Percentiles rank a stretch among this genome's conserved stretches.
Evolutionary conservation across 2,329 filamentous ascomycete species (phyloP).

Genomic region (Tricladium varicosporioides): DNA sequence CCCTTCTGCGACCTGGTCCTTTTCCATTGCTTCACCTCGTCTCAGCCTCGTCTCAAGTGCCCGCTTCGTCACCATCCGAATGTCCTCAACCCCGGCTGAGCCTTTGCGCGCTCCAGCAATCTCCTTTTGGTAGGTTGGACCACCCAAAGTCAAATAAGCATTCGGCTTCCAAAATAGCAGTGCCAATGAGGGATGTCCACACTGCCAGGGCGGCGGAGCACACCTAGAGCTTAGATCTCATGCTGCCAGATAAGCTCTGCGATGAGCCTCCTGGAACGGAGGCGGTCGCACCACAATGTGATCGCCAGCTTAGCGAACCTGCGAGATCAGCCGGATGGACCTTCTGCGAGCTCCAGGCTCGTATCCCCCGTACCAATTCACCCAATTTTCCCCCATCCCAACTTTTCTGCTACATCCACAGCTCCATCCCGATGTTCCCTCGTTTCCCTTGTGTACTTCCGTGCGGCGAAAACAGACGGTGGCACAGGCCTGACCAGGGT

Average conservation of each 20-base stretch:
- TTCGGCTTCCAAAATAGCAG: neutral
- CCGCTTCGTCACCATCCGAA: slow-evolving; percentile 1
- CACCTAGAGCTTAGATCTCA: neutral
- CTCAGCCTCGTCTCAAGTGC: slow-evolving; percentile 16
- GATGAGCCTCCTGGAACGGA: slow-evolving; percentile 1
- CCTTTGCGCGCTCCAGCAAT: neutral
- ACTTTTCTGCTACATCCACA: slow-evolving; percentile 15
- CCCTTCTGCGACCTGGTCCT: neutral
- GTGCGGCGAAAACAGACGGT: slow-evolving; percentile 14
- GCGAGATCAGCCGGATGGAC: neutral
- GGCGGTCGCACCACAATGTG: slow-evolving; percentile 23
- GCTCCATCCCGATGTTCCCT: slow-evolving; percentile 17
- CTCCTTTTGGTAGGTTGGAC: slow-evolving; percentile 1
- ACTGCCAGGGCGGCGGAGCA: neutral
- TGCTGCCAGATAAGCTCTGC: neutral
- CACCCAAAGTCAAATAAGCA: slow-evolving; percentile 10
- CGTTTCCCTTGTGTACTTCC: slow-evolving; percentile 10
- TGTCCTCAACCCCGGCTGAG: slow-evolving; percentile 4
- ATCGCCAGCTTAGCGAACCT: slow-evolving; percentile 11
- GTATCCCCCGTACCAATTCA: slow-evolving; percentile 11
- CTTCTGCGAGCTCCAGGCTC: neutral
- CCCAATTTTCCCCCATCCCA: neutral
- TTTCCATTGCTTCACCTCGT: slow-evolving; percentile 1
- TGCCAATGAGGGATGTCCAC: slow-evolving; percentile 3
- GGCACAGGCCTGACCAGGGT: neutral